Percentiles rank a stretch among this genome's conserved stretches.
Conservation (phyloP, 2,329 filamentous ascomycete genomes). For the Epichloe brachyelytri region DNA sequence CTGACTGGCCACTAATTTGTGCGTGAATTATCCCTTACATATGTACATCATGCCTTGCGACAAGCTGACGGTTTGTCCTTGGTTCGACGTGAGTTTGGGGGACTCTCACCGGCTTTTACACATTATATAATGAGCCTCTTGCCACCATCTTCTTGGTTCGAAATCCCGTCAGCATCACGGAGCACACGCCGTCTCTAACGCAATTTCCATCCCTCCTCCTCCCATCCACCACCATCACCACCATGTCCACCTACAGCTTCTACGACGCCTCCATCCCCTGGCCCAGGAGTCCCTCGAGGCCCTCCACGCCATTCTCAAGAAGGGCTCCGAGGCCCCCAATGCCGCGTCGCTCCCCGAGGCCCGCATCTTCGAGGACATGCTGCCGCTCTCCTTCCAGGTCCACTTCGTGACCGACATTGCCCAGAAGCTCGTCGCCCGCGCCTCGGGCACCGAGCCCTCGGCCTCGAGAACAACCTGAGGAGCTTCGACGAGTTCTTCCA, state of each 20-base stretch:
- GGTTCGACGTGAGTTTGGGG: no score
- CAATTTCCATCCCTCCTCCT: not conserved
- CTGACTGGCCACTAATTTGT: no score
- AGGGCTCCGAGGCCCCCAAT: slow-evolving; percentile 21
- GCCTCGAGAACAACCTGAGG: slow-evolving; percentile 16
- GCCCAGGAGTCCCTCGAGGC: slow-evolving; percentile 19
- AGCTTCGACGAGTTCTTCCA: slow-evolving; percentile 22
- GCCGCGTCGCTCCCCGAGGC: slow-evolving; percentile 19
- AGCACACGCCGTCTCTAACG: not conserved
- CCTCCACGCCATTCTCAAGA: slow-evolving; percentile 22
- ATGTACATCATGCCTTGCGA: no score
- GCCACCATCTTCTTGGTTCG: no score
- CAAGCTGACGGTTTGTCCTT: no score
- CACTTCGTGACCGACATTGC: slow-evolving; percentile 17
- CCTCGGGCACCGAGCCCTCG: slow-evolving; percentile 18
- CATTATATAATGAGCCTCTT: slow-evolving; percentile 4
- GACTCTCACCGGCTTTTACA: no score
- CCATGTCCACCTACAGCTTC: slow-evolving; percentile 24
- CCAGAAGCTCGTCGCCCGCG: slow-evolving; percentile 21
- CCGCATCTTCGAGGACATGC: slow-evolving; percentile 29
- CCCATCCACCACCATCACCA: slow-evolving; percentile 16
- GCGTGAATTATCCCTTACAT: no score
- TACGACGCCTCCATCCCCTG: slow-evolving; percentile 26
- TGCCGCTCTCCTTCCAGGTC: slow-evolving; percentile 29
- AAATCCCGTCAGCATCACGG: no score